Evolutionary conservation across 768 basidiomycete species (phyloP), one percentile per base, ranked within the genome.

Genomic region (Xanthoconium purpureum): DNA sequence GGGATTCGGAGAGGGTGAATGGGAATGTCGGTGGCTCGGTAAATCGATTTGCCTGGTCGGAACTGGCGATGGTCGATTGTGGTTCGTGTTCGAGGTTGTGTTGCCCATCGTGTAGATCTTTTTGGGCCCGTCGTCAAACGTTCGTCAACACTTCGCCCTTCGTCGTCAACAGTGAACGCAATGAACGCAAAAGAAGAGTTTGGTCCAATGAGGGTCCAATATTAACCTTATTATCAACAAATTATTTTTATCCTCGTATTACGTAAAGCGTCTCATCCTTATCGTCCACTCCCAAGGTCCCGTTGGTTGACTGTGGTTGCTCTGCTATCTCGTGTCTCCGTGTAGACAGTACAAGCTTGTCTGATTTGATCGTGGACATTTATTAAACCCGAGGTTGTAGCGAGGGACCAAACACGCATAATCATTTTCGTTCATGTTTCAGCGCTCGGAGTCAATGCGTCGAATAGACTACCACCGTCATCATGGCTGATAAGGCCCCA

Each of bases 1-100:
- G 46, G 71, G 66, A 42, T 69, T 69, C 1, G 81, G 78, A 38
- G 78, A 77, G 36, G 72, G 71, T 4, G 77, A 79, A 57, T 64
- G 65, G 12, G 72, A 63, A 35, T 63, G 60, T 52, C 35, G 64
- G 52, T 56, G 62, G 30, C 55, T 43, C 5, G 55, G 47, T 33
- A 62, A 43, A 57, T 71, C 71, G 59, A 72, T 69, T 56, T 60
- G 69, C 49, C 55, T 65, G 32, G 56, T 51, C 44, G 60, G 52
- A 35, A 58, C 60, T 50, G 68, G 51, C 7, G 71, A 67, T 29
- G 64, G 65, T 56, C 71, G 59, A 47, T 59, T 66, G 29, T 67
- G 71, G 55, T 55, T 72, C 17, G 64, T 50, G 47, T 71, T 69
- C 33, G 71, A 71, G 37, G 72, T 60, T 35, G 71, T 68, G 50